Evolutionary conservation across 140 eudicot species (phyloP), one percentile per base, ranked within the genome.

Genomic region (Cichorium intybus): DNA sequence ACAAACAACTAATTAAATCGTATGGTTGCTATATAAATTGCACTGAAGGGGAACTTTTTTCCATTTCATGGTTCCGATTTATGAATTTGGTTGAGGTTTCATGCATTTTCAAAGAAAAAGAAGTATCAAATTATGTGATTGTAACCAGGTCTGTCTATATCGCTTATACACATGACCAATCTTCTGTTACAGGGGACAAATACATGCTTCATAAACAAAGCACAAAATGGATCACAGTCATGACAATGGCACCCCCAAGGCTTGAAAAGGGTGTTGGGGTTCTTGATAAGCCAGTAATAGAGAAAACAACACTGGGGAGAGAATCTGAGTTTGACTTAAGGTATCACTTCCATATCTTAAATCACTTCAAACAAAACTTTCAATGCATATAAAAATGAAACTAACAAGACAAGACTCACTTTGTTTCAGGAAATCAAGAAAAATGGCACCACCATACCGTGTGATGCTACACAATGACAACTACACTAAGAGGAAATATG

Each of bases 381-480:
- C 39, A 20, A 14, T 24, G 15, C 24, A 4, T n/a, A 45, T 8
- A 10, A n/a, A 16, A 14, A 49, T 64, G 48, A 48, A 7, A 46
- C 24, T 16, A 41, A 33, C 27, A 34, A 21, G 10, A 21, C n/a
- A n/a, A 15, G 11, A 20, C 21, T 53, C 10, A 0, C 33, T 22
- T 23, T 17, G 4, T 41, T 56, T 68, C 78, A 90, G 97, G 81
- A 90, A 87, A 79, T 77, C 95, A n/a, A 87, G 29, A 85, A 90
- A 90, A 85, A 90, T 78, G 81, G 67, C 97, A 18, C 97, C 97
- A 4, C 97, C 97, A 24, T 90, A 82, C 43, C 90, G 96, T 5
- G 97, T 90, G 59, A 66, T 90, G 84, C 83, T 90, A 75, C 97
- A 90, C 77, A 90, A 90, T 34, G 97, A 90, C 78, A 72, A 84